phyloP scores from a whole-genome alignment of 2,329 filamentous ascomycete species.

The Sporothrix curviconia region DNA sequence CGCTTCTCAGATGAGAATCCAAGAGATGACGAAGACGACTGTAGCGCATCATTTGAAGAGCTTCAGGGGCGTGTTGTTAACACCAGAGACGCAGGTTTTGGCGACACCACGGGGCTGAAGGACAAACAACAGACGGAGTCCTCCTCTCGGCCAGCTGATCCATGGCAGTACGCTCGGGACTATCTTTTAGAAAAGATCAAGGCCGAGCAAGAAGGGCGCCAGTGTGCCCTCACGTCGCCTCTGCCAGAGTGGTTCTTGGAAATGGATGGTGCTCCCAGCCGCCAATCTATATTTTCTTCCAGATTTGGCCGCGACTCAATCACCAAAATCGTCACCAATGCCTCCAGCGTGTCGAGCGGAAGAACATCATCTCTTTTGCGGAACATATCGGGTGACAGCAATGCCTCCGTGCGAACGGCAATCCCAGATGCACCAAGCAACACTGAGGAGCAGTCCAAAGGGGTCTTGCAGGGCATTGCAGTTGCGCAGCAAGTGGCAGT shows the following conservation, averaged over 20 bases:
- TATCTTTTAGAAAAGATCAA: slow-evolving; percentile 18
- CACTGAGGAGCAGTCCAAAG: too few relatives aligned
- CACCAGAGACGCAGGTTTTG: neutral
- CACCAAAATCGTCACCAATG: neutral
- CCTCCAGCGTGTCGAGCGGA: too few relatives aligned
- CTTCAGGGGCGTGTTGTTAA: too few relatives aligned
- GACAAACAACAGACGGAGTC: too few relatives aligned
- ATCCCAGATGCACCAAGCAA: neutral
- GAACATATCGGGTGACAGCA: slow-evolving; percentile 8
- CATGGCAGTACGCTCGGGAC: slow-evolving; percentile 16
- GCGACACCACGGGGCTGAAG: too few relatives aligned
- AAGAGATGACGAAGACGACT: neutral
- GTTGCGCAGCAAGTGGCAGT: neutral
- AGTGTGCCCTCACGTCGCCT: slow-evolving; percentile 12
- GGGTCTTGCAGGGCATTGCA: neutral
- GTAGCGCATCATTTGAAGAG: too few relatives aligned
- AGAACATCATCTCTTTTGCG: neutral
- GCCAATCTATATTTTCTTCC: neutral
- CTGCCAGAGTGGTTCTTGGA: slow-evolving; percentile 10
- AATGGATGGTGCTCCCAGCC: neutral
- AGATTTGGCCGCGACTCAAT: slow-evolving; percentile 1
- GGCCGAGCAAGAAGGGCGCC: slow-evolving; percentile 13
- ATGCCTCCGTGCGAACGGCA: neutral
- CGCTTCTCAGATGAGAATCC: slow-evolving; percentile 15
- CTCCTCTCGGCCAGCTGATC: neutral